Evolutionary conservation across 257 asterid species (phyloP).

Genomic region (Nicotiana paniculata): DNA sequence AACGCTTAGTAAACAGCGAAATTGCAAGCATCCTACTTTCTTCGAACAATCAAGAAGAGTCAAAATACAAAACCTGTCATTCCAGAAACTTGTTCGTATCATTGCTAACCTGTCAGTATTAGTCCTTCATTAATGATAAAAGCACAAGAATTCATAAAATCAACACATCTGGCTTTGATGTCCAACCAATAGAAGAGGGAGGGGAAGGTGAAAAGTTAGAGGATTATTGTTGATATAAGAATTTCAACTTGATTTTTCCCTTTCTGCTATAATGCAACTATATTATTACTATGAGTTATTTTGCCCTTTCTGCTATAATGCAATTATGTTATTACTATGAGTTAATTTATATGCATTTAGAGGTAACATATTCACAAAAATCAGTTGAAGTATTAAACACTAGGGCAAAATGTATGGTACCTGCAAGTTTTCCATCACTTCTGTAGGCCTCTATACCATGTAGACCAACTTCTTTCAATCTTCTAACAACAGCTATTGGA

Average conservation of each 20-base stretch:
- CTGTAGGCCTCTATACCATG: constrained; percentile 87
- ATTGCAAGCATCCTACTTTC: background rate
- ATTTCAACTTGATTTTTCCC: background rate
- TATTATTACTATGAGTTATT: background rate
- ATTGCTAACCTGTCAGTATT: background rate
- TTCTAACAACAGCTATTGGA: constrained; percentile 57
- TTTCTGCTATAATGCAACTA: background rate
- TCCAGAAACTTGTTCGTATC: background rate
- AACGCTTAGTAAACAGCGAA: background rate
- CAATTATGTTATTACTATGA: background rate
- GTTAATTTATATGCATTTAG: background rate
- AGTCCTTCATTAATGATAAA: background rate
- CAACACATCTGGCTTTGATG: background rate
- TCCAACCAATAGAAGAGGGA: background rate
- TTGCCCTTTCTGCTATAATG: background rate
- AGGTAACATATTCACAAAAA: background rate
- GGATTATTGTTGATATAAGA: background rate
- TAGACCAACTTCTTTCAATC: constrained; percentile 76
- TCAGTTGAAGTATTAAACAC: background rate
- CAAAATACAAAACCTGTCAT: background rate
- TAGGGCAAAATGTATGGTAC: constrained; percentile 22
- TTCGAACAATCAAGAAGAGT: background rate
- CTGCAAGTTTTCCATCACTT: constrained; percentile 87
- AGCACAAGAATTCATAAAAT: background rate
- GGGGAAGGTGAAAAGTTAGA: background rate